Percentiles rank a stretch among this genome's conserved stretches.
phyloP scores from a whole-genome alignment of 1,284 basidiomycete genomes.

The Prillingera fragicola region DNA sequence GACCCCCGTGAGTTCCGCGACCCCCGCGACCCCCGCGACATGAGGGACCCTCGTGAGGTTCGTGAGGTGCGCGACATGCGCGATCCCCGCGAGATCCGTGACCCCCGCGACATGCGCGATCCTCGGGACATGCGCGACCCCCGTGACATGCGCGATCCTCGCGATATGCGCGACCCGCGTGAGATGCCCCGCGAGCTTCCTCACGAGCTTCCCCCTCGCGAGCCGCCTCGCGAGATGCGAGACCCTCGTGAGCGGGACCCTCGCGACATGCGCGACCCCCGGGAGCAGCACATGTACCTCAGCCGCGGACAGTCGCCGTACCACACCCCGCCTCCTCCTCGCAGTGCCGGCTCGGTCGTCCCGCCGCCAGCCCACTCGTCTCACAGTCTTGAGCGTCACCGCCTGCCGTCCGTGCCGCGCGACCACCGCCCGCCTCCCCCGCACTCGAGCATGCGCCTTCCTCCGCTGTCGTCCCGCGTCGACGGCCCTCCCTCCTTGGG shows the following conservation, averaged over 20 bases:
- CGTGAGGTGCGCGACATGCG: not conserved
- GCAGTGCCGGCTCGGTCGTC: conserved; percentile 6
- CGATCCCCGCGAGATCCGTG: too few species aligned
- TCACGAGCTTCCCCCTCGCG: not conserved
- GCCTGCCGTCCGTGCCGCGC: conserved; percentile 4
- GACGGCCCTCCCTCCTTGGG: conserved; percentile 15
- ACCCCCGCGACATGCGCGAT: not conserved
- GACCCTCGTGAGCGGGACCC: conserved; percentile 3
- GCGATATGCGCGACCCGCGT: not conserved
- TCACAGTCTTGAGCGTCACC: conserved; percentile 2
- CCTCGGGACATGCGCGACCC: not conserved
- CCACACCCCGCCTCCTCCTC: conserved; percentile 5
- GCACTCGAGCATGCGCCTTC: conserved; percentile 3
- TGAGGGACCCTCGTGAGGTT: not conserved
- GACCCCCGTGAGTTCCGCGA: not conserved
- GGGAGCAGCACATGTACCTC: too few species aligned
- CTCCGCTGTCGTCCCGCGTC: conserved; percentile 11
- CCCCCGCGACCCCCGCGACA: not conserved
- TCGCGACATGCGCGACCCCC: not conserved
- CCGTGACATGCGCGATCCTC: not conserved
- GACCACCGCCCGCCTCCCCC: conserved; percentile 7
- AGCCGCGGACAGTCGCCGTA: conserved; percentile 4
- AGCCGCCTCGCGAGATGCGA: not conserved
- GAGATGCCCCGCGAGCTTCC: not conserved
- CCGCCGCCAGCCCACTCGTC: not conserved